Evolutionary conservation across 1,284 basidiomycete genomes (phyloP).

Genomic region (Pterulicium gracile): DNA sequence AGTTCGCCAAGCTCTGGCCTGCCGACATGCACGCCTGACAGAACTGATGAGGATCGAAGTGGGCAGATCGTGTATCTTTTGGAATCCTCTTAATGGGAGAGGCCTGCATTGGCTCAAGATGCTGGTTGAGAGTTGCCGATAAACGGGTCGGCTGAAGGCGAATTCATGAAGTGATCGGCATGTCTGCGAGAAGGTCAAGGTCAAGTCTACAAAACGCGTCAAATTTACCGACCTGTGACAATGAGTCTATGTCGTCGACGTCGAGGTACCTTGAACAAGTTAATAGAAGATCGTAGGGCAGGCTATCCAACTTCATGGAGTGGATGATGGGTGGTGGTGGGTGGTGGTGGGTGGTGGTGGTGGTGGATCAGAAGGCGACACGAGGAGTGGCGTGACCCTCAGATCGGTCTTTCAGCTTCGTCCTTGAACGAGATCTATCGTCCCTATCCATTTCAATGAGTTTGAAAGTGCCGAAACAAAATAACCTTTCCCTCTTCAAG

Average conservation of each 20-base stretch:
- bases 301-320: conserved; percentile 31
- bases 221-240: conserved; percentile 14
- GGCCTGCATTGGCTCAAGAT: conserved; percentile 55
- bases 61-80: conserved; percentile 49
- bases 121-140: conserved; percentile 47
- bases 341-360: too few relatives aligned
- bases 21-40: conserved; percentile 47
- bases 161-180: conserved; percentile 49
- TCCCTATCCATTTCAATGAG: conserved; percentile 49
- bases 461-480: conserved; percentile 88
- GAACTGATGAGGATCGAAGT: conserved; percentile 46
- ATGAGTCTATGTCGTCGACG: conserved; percentile 41
- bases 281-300: conserved; percentile 61
- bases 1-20: conserved; percentile 52
- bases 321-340: too few relatives aligned
- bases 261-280: conserved; percentile 52
- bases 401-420: not conserved
- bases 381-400: not conserved
- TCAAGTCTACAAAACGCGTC: not conserved
- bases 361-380: not conserved
- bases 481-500: conserved; percentile 89
- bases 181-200: conserved; percentile 26
- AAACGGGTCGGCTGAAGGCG: conserved; percentile 51
- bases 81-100: conserved; percentile 56
- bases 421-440: not conserved